These are phyloP conservation scores for Scenedesmus sp. DNA, from an alignment of 163 green algal species.

Conservation along the genomic window DNA sequence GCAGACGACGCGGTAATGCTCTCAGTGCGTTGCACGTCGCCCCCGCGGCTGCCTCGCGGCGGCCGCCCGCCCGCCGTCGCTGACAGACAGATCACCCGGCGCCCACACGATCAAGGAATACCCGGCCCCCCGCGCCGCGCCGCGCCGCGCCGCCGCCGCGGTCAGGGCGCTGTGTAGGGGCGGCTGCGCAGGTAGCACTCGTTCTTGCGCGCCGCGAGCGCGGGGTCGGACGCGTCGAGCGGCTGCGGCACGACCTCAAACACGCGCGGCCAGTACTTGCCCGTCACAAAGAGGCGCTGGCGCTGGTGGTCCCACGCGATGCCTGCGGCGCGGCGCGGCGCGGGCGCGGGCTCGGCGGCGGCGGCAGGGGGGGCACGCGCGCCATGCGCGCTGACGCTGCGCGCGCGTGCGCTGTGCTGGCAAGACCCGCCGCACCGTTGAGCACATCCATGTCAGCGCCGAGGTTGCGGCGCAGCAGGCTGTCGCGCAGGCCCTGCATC, in stretches of 20 bases:
- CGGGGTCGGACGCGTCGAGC: background rate
- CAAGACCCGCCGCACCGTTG: slow-evolving; percentile 72
- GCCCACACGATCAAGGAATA: too few species aligned
- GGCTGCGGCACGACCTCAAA: slow-evolving; percentile 72
- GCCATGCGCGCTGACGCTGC: background rate
- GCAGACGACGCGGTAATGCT: too few species aligned
- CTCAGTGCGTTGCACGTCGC: too few species aligned
- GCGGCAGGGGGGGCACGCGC: background rate
- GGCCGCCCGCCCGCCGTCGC: too few species aligned
- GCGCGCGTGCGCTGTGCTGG: background rate
- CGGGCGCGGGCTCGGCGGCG: too few species aligned
- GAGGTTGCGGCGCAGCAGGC: slow-evolving; percentile 36
- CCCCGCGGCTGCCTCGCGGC: too few species aligned
- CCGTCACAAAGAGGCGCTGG: slow-evolving; percentile 85
- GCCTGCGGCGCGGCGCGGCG: too few species aligned
- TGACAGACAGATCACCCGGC: too few species aligned
- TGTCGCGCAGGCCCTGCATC: slow-evolving; percentile 62
- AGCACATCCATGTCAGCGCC: slow-evolving; percentile 77
- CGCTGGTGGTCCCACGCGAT: slow-evolving; percentile 81
- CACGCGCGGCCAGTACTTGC: slow-evolving; percentile 89
- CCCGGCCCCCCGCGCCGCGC: too few species aligned
- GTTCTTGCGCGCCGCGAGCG: background rate
- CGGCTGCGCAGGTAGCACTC: slow-evolving; percentile 9
- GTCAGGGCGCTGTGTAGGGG: too few species aligned
- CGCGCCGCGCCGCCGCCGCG: too few species aligned